Conservation (phyloP, 2,329 filamentous ascomycete genomes). For the Albifimbria verrucaria region DNA sequence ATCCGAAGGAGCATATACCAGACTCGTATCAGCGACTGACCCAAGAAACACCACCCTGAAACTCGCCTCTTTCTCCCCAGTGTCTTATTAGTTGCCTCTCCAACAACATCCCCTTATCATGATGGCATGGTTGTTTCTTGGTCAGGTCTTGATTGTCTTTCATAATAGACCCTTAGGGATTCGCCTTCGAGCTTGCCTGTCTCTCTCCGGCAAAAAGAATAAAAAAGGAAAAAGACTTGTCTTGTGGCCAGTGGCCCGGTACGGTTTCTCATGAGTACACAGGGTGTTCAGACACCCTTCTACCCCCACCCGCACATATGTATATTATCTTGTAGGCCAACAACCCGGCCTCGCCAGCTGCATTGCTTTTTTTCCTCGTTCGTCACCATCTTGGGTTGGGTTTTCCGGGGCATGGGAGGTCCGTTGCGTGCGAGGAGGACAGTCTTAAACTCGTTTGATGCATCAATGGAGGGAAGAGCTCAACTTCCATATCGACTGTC, state of each 20-base stretch:
- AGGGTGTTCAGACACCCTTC: no score
- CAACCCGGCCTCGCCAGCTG: not conserved
- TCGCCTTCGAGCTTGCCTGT: no score
- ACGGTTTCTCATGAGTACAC: no score
- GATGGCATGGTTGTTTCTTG: slow-evolving; percentile 11
- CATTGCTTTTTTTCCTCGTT: slow-evolving; percentile 5
- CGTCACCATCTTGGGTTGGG: slow-evolving; percentile 12
- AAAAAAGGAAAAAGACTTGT: no score
- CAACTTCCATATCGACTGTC: slow-evolving; percentile 17
- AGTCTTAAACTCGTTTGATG: slow-evolving; percentile 19
- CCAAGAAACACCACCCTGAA: slow-evolving; percentile 14
- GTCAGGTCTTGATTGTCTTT: slow-evolving; percentile 8
- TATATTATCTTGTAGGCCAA: slow-evolving; percentile 21
- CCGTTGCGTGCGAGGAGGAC: slow-evolving; percentile 10
- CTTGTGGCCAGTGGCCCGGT: no score
- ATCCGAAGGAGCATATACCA: not conserved
- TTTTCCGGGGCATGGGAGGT: slow-evolving; percentile 2
- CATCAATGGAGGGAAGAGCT: slow-evolving; percentile 7
- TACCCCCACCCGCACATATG: slow-evolving; percentile 16
- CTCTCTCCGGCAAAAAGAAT: no score
- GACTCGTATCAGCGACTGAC: slow-evolving; percentile 7
- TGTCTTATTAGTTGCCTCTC: slow-evolving; percentile 27
- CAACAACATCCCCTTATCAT: slow-evolving; percentile 9
- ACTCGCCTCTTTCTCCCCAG: slow-evolving; percentile 15
- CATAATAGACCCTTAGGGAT: slow-evolving; percentile 3